A percentile compares a stretch with the other conserved stretches of the same genome.
Conservation (phyloP, 2,329 filamentous ascomycete genomes). For the Aschersonia sp. region DNA sequence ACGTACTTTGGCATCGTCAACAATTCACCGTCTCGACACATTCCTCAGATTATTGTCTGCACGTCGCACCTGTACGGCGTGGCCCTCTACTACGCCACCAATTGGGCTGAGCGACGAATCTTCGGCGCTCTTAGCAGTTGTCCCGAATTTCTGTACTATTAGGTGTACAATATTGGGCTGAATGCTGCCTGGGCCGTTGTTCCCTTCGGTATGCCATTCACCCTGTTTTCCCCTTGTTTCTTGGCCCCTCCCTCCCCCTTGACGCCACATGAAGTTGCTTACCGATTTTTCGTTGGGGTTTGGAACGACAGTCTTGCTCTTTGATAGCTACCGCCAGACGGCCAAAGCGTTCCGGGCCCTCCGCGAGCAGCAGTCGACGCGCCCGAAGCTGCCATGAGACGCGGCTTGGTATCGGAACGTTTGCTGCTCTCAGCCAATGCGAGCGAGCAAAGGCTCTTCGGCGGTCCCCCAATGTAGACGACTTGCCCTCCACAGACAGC, state of each 20-base stretch:
- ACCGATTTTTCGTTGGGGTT: no score
- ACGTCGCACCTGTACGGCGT: constrained; percentile 45
- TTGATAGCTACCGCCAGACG: constrained; percentile 16
- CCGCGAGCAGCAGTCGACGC: constrained; percentile 6
- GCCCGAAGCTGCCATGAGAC: constrained; percentile 9
- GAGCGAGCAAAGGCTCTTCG: background rate
- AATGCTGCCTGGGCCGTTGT: constrained; percentile 47
- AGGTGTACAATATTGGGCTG: constrained; percentile 47
- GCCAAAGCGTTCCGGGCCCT: constrained; percentile 13
- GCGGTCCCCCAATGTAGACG: background rate
- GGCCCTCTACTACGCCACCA: constrained; percentile 47
- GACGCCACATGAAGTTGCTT: no score
- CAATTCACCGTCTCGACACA: constrained; percentile 29
- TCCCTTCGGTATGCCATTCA: constrained; percentile 27
- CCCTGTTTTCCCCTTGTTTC: background rate
- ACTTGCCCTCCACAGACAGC: background rate
- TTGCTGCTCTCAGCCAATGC: background rate
- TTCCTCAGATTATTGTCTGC: constrained; percentile 35
- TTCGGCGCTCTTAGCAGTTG: constrained; percentile 36
- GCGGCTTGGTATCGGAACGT: background rate
- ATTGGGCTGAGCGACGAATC: constrained; percentile 30
- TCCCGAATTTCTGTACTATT: constrained; percentile 46
- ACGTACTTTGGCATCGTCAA: constrained; percentile 30
- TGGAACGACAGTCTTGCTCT: constrained; percentile 14
- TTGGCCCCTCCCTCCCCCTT: background rate